phyloP scores from a whole-genome alignment of 148 eudicot species.

The Euryodendron excelsum region DNA sequence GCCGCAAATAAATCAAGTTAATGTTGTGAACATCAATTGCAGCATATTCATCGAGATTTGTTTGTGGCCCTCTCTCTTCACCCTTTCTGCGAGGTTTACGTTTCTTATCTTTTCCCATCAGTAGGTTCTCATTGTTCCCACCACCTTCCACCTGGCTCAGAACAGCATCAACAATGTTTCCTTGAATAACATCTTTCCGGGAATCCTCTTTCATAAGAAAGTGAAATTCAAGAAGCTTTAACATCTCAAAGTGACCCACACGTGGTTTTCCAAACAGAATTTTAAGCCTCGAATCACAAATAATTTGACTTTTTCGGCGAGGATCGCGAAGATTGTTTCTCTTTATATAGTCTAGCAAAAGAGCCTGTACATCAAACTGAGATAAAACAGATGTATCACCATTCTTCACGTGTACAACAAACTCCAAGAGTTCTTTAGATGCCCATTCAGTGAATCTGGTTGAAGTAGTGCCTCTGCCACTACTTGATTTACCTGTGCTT shows the following conservation, averaged over 20 bases:
- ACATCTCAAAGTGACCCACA: conserved; percentile 91
- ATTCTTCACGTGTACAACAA: conserved; percentile 79
- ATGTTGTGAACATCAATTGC: conserved; percentile 90
- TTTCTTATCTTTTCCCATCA: conserved; percentile 49
- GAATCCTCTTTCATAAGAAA: conserved; percentile 59
- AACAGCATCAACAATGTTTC: conserved; percentile 44
- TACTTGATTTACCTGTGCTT: conserved; percentile 26
- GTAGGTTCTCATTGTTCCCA: conserved; percentile 32
- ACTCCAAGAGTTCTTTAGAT: conserved; percentile 74
- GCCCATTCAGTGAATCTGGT: conserved; percentile 62
- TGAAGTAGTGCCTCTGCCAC: conserved; percentile 19
- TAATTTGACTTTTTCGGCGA: conserved; percentile 66
- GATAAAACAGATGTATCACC: conserved; percentile 73
- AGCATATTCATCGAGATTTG: conserved; percentile 72
- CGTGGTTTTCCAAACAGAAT: conserved; percentile 69
- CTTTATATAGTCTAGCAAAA: conserved; percentile 78
- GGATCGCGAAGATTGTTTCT: conserved; percentile 89
- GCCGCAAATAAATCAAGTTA: conserved; percentile 69
- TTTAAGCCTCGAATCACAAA: conserved; percentile 78
- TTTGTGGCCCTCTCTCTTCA: conserved; percentile 48
- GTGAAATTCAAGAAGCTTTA: conserved; percentile 78
- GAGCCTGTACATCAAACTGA: conserved; percentile 81
- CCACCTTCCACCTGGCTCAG: conserved; percentile 41
- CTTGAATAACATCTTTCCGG: conserved; percentile 41
- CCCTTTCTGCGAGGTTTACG: conserved; percentile 51